Conservation (phyloP, 441 rosid species). For the Euphorbia celastroides region DNA sequence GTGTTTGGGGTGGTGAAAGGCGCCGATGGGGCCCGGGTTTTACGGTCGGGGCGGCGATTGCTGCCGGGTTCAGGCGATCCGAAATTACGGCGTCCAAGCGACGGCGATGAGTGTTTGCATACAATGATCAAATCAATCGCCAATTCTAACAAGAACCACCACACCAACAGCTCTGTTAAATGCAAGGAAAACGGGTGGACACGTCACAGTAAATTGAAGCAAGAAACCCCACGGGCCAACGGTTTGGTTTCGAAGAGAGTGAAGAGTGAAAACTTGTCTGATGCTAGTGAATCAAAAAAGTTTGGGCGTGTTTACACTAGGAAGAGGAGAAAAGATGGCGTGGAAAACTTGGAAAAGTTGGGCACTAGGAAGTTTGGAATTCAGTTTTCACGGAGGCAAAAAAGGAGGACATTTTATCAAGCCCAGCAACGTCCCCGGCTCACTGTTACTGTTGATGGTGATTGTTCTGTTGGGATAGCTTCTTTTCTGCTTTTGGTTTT, state of each 20-base stretch:
- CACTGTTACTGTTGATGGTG: slow-evolving; percentile 25
- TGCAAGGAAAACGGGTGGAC: slow-evolving; percentile 29
- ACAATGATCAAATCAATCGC: slow-evolving; percentile 24
- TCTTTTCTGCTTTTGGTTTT: slow-evolving; percentile 46
- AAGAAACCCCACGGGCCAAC: background rate
- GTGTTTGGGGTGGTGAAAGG: slow-evolving; percentile 79
- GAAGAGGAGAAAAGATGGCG: slow-evolving; percentile 34
- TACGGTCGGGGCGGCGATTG: slow-evolving; percentile 79
- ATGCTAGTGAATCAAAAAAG: slow-evolving; percentile 13
- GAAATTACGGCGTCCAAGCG: slow-evolving; percentile 41
- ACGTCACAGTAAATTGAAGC: slow-evolving; percentile 18
- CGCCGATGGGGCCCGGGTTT: slow-evolving; percentile 68
- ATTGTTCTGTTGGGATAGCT: slow-evolving; percentile 26
- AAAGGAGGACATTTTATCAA: slow-evolving; percentile 5
- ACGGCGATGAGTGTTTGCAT: slow-evolving; percentile 43
- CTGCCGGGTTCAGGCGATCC: slow-evolving; percentile 50
- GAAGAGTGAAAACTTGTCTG: slow-evolving; percentile 19
- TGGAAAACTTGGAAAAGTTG: slow-evolving; percentile 12
- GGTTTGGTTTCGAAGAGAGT: slow-evolving; percentile 4
- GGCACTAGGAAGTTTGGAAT: slow-evolving; percentile 36
- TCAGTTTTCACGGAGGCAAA: slow-evolving; percentile 31
- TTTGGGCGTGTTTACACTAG: slow-evolving; percentile 19
- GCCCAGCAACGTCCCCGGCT: slow-evolving; percentile 8
- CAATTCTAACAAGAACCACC: slow-evolving; percentile 8
- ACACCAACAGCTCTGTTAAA: background rate